phyloP scores from a whole-genome alignment of 192 early-diverging fungal species.

The Backusella psychrophila region DNA sequence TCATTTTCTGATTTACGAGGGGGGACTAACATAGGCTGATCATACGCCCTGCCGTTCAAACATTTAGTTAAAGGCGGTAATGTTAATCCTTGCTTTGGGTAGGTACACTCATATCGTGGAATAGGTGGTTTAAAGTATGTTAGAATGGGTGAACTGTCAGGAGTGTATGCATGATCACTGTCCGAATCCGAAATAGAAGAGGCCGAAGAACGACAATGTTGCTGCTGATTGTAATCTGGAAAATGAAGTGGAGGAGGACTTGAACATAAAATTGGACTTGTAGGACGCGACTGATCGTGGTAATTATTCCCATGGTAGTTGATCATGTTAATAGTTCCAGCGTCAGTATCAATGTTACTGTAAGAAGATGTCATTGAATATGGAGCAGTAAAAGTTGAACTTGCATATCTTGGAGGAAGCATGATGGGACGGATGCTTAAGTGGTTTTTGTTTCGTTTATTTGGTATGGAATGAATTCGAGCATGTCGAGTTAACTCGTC shows the following conservation, averaged over 20 bases:
- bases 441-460: conserved; percentile 18
- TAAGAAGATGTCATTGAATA: neutral
- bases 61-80: neutral
- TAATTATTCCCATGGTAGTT: neutral
- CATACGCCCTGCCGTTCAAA: neutral
- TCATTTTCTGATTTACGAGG: conserved; percentile 5
- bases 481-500: conserved; percentile 64
- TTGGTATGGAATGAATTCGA: conserved; percentile 47
- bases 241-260: conserved; percentile 4
- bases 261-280: neutral
- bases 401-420: conserved; percentile 12
- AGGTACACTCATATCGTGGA: neutral
- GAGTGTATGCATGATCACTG: conserved; percentile 34
- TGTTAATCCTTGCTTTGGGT: conserved; percentile 1
- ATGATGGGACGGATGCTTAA: neutral
- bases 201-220: neutral
- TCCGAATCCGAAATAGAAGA: conserved; percentile 1
- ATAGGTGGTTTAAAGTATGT: neutral
- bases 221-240: conserved; percentile 7
- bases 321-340: neutral
- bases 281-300: neutral
- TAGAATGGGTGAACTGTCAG: conserved; percentile 37
- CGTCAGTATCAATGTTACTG: neutral
- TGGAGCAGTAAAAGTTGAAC: neutral
- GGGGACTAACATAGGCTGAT: neutral